Conservation (phyloP, 2,329 filamentous ascomycete genomes). For the Diaporthe ampelina region DNA sequence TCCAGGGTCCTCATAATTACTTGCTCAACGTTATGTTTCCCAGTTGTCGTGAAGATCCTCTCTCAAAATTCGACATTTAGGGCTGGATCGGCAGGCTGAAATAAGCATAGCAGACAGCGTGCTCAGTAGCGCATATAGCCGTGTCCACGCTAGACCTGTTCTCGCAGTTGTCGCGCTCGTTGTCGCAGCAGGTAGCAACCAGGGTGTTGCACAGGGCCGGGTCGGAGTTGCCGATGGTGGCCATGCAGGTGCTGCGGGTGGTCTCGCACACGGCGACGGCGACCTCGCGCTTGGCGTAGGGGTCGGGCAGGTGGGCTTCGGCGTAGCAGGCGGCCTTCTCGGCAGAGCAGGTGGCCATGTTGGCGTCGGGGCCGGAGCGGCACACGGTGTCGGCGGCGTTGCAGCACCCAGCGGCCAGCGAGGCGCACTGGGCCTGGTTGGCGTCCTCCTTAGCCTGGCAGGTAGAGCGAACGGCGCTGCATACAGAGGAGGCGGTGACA, state of each 20-base stretch:
- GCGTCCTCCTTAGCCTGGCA: neutral
- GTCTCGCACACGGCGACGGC: slow-evolving; percentile 7
- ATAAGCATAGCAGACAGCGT: slow-evolving; percentile 7
- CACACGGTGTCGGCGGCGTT: neutral
- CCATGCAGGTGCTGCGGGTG: slow-evolving; percentile 15
- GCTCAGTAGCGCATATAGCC: neutral
- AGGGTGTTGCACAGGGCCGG: slow-evolving; percentile 3
- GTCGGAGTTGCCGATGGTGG: neutral
- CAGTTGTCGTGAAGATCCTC: neutral
- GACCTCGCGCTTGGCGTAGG: slow-evolving; percentile 19
- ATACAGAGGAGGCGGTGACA: neutral
- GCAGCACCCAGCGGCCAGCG: slow-evolving; percentile 19
- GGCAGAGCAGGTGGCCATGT: slow-evolving; percentile 9
- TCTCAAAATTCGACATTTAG: neutral
- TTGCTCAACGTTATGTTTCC: neutral
- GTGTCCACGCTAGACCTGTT: neutral
- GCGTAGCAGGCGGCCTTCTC: slow-evolving; percentile 21
- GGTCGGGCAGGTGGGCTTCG: neutral
- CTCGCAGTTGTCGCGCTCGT: neutral
- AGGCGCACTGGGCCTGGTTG: slow-evolving; percentile 18
- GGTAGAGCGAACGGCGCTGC: neutral
- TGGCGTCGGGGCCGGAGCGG: slow-evolving; percentile 1
- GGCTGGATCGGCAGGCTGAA: slow-evolving; percentile 9
- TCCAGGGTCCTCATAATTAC: neutral
- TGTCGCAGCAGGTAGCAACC: slow-evolving; percentile 11